Conservation (phyloP, 2,329 filamentous ascomycete genomes). For the Coniella vitis region DNA sequence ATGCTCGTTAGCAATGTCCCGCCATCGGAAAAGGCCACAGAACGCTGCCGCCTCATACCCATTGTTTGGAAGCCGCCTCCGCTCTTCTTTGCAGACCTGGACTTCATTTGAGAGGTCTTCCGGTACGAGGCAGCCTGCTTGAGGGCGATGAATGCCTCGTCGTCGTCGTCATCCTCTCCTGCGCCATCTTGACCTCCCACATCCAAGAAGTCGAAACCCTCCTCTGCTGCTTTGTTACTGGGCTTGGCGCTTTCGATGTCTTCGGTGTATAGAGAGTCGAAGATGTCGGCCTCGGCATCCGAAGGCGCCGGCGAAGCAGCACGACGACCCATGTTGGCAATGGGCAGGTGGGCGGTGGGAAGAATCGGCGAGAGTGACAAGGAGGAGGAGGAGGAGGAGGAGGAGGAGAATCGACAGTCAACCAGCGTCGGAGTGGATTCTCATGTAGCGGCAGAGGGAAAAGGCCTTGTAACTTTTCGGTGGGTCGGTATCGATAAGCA, state of each 20-base stretch:
- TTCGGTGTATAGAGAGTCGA: slow-evolving; percentile 65
- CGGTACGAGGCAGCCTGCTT: slow-evolving; percentile 82
- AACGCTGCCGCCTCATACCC: slow-evolving; percentile 39
- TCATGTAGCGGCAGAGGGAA: neutral
- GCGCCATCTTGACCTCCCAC: slow-evolving; percentile 35
- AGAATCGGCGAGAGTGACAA: neutral
- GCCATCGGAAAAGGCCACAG: neutral
- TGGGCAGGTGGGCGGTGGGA: slow-evolving; percentile 1
- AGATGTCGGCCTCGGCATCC: slow-evolving; percentile 88
- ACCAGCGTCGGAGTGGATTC: neutral
- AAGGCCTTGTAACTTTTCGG: slow-evolving; percentile 1
- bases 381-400: neutral
- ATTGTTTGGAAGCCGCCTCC: slow-evolving; percentile 92
- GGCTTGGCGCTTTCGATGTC: slow-evolving; percentile 36
- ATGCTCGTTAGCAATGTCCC: slow-evolving; percentile 12
- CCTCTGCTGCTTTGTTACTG: slow-evolving; percentile 29
- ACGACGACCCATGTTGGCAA: slow-evolving; percentile 60
- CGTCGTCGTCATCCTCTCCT: slow-evolving; percentile 61
- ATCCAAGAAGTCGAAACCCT: slow-evolving; percentile 43
- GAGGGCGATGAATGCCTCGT: slow-evolving; percentile 86
- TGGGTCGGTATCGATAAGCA: slow-evolving; percentile 4
- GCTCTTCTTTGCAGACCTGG: slow-evolving; percentile 84
- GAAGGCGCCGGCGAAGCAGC: slow-evolving; percentile 75
- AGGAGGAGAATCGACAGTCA: neutral
- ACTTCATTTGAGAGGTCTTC: slow-evolving; percentile 75